These are phyloP conservation scores for Pseudocercospora pini-densiflorae DNA, from an alignment of 2,329 filamentous ascomycete genomes.

Conservation along the genomic window DNA sequence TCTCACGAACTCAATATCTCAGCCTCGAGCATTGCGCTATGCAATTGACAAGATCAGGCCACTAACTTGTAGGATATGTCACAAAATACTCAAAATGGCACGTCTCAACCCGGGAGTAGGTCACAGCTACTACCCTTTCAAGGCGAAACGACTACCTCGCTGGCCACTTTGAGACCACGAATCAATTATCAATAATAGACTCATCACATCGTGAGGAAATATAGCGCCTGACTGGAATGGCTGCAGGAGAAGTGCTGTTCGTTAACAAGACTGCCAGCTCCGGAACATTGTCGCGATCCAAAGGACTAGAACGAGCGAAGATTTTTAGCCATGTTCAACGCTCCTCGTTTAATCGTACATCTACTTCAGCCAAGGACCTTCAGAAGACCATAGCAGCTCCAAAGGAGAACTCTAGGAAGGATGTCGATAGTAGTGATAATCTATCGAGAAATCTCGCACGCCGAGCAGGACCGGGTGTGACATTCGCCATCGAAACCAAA, in stretches of 20 bases:
- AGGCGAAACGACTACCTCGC: background rate
- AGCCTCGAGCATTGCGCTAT: background rate
- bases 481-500: too few relatives aligned
- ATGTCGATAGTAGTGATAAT: background rate
- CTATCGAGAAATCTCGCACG: too few relatives aligned
- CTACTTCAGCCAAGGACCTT: too few relatives aligned
- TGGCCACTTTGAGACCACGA: background rate
- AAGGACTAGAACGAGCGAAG: background rate
- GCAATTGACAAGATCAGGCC: background rate
- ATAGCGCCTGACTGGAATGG: background rate
- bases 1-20: background rate
- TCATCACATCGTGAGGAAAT: background rate
- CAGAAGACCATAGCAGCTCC: too few relatives aligned
- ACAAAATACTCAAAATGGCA: background rate
- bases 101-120: background rate
- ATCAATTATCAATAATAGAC: background rate
- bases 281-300: background rate
- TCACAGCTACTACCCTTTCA: background rate
- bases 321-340: constrained; percentile 12
- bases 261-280: constrained; percentile 8
- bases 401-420: background rate
- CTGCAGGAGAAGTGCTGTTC: constrained; percentile 1
- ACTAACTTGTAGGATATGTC: background rate
- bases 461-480: too few relatives aligned
- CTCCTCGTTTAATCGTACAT: background rate